Conservation (phyloP, 225 moss, liverwort and hornwort species). For the Rhytidiadelphus loreus region DNA sequence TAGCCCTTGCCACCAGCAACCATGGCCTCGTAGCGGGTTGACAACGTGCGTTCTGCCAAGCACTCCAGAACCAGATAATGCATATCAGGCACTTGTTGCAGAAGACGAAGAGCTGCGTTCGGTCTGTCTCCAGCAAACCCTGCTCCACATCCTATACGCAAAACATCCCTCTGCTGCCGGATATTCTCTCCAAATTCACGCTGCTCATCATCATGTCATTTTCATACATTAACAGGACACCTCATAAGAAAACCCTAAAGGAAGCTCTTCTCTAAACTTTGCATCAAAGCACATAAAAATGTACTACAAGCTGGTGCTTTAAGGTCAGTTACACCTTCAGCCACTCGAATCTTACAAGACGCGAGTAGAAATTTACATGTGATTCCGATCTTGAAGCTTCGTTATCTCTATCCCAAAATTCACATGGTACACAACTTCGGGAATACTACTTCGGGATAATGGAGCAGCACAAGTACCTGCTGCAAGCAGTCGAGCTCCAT, state of each 20-base stretch:
- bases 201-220: background rate
- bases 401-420: background rate
- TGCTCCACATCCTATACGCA: slow-evolving; percentile 76
- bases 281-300: background rate
- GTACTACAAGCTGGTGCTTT: background rate
- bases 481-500: slow-evolving; percentile 7
- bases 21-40: slow-evolving; percentile 64
- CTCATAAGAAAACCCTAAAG: background rate
- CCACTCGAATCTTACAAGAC: background rate
- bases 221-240: background rate
- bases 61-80: slow-evolving; percentile 74
- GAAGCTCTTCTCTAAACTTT: background rate
- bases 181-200: background rate
- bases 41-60: slow-evolving; percentile 78
- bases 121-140: slow-evolving; percentile 82
- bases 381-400: background rate
- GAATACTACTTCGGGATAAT: background rate
- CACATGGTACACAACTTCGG: background rate
- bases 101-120: slow-evolving; percentile 47
- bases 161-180: slow-evolving; percentile 17
- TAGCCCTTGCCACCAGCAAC: slow-evolving; percentile 59
- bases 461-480: slow-evolving; percentile 1
- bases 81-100: slow-evolving; percentile 48
- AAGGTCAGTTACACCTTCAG: background rate
- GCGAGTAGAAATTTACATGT: background rate